Evolutionary conservation across 306 rosid genomes (phyloP).

Genomic region (Ochetophila trinervis): DNA sequence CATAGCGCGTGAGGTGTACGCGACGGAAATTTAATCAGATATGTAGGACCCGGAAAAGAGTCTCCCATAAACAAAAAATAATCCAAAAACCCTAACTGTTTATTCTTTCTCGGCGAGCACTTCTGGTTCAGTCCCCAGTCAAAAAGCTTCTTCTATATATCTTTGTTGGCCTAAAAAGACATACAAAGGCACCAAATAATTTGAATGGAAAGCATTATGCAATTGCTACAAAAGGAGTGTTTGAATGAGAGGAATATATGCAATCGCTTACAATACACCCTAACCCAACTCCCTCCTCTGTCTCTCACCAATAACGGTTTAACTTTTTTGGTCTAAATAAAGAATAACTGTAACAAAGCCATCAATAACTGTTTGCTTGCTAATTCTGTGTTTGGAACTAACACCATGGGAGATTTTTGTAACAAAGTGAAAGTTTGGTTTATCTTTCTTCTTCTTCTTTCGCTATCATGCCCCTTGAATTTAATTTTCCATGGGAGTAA

Average conservation of each 20-base stretch:
- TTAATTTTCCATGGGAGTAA: slow-evolving; percentile 30
- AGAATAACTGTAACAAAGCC: slow-evolving; percentile 26
- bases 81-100: slow-evolving; percentile 48
- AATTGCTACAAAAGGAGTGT: slow-evolving; percentile 76
- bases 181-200: slow-evolving; percentile 71
- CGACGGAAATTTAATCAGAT: neutral
- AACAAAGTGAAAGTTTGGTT: slow-evolving; percentile 45
- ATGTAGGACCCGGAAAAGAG: slow-evolving; percentile 29
- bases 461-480: slow-evolving; percentile 30
- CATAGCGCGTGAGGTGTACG: neutral
- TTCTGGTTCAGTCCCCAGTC: slow-evolving; percentile 50
- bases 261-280: slow-evolving; percentile 57
- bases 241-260: slow-evolving; percentile 70
- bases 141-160: slow-evolving; percentile 73
- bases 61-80: slow-evolving; percentile 14
- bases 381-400: slow-evolving; percentile 26
- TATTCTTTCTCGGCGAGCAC: slow-evolving; percentile 29
- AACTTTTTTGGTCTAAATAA: slow-evolving; percentile 34
- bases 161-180: slow-evolving; percentile 99
- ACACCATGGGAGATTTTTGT: slow-evolving; percentile 38
- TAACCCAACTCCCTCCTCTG: slow-evolving; percentile 29
- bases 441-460: slow-evolving; percentile 41
- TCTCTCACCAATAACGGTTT: slow-evolving; percentile 41
- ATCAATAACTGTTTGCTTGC: slow-evolving; percentile 25
- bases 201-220: slow-evolving; percentile 68